Evolutionary conservation across 1,284 basidiomycete genomes (phyloP), one percentile per base, ranked within the genome.

Genomic region (Ceratobasidium sp.): DNA sequence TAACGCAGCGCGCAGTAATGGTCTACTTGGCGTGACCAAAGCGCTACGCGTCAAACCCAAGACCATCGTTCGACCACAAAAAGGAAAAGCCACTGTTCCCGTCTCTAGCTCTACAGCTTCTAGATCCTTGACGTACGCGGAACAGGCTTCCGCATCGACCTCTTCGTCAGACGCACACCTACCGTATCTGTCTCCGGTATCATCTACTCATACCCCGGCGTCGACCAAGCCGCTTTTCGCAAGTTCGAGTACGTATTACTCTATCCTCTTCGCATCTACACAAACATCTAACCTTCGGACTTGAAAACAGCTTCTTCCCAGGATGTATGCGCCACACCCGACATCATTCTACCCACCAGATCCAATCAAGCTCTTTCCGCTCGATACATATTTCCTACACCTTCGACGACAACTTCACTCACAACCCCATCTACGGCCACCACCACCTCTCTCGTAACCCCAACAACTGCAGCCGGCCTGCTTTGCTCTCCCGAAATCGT

Each of bases 401-500:
- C 65, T 3, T 26, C 65, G 1, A 52, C 10, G 23, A 67, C 65
- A 5, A 15, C 26, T 23, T 62, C 71, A 17, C 46, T 74, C 23
- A 44, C 46, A 17, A 74, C 59, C 20, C 71, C 71, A 1, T 62
- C 61, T 57, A 57, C 54, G 3, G 23, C n/a, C n/a, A n/a, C n/a
- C n/a, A n/a, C 38, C 52, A 46, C 13, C 38, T 23, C 17, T 15
- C 68, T 59, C 33, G 7, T 38, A 5, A 71, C 68, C 4, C 68
- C 54, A 10, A 40, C 38, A 6, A n/a, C n/a, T n/a, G 2, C 23
- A 15, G 40, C 15, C 44, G 38, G 26, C 20, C 33, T 74, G 33
- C 59, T 74, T 23, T 28, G 57, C 46, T 50, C 70, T 20, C 59
- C 61, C n/a, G 71, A 74, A 17, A 74, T 74, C 10, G 46, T 46